phyloP scores from a whole-genome alignment of 2,329 filamentous ascomycete species.

The Hirsutella thompsonii region DNA sequence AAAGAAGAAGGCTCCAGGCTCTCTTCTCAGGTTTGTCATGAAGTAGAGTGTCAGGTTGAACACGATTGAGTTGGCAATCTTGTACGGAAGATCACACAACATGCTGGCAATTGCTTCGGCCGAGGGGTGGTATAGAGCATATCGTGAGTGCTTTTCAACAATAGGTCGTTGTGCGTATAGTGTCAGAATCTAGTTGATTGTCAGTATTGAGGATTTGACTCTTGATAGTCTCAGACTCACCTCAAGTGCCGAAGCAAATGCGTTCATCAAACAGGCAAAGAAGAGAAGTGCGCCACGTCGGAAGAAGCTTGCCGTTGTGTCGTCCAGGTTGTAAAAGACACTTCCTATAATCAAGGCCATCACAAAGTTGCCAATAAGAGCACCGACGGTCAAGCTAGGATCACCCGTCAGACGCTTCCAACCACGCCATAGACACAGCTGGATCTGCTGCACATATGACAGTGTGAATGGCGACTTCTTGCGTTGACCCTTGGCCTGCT shows the following conservation, averaged over 20 bases:
- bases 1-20: constrained; percentile 70
- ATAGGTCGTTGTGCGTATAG: constrained; percentile 83
- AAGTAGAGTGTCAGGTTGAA: constrained; percentile 83
- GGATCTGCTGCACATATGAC: constrained; percentile 61
- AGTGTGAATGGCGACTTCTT: constrained; percentile 70
- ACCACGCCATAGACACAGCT: constrained; percentile 69
- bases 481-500: constrained; percentile 47
- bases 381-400: constrained; percentile 57
- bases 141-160: constrained; percentile 78
- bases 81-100: constrained; percentile 76
- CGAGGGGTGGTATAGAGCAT: constrained; percentile 81
- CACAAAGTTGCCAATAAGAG: constrained; percentile 57
- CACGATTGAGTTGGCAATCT: constrained; percentile 52
- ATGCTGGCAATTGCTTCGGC: constrained; percentile 82
- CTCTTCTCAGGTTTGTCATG: constrained; percentile 67
- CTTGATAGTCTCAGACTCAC: too few species aligned
- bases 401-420: constrained; percentile 68
- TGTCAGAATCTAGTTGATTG: constrained; percentile 73
- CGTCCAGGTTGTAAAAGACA: constrained; percentile 66
- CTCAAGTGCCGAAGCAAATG: constrained; percentile 68
- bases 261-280: constrained; percentile 79
- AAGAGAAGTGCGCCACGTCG: constrained; percentile 69
- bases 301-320: constrained; percentile 61
- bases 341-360: constrained; percentile 69
- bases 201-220: too few species aligned